phyloP scores from a whole-genome alignment of 2,329 filamentous ascomycete species.

The Rasamsonia emersonii region DNA sequence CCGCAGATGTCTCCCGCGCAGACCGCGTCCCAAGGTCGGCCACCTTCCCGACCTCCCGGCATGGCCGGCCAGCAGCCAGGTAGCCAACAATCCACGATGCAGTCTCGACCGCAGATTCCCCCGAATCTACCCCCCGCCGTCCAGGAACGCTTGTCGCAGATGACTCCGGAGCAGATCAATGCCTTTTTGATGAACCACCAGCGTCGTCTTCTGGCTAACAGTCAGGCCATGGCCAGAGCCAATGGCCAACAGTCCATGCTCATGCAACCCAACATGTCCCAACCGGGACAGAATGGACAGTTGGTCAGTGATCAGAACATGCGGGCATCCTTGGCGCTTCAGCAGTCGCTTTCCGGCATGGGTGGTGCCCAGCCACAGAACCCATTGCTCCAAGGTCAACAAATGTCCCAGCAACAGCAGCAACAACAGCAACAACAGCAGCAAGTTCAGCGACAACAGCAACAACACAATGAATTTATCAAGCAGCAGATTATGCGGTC shows the following conservation, averaged over 20 bases:
- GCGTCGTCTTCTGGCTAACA: conserved; percentile 22
- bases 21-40: conserved; percentile 23
- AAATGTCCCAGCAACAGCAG: conserved; percentile 23
- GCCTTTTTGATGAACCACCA: conserved; percentile 25
- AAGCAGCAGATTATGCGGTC: conserved; percentile 25
- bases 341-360: conserved; percentile 25
- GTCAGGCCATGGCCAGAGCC: conserved; percentile 21
- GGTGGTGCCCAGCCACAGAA: conserved; percentile 19
- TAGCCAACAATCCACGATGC: conserved; percentile 22
- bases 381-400: conserved; percentile 24
- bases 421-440: conserved; percentile 19
- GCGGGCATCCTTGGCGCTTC: conserved; percentile 25
- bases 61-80: conserved; percentile 23
- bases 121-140: conserved; percentile 24
- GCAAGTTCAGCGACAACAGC: conserved; percentile 25
- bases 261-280: conserved; percentile 22
- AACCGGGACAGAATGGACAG: conserved; percentile 27
- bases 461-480: conserved; percentile 23
- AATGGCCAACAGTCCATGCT: conserved; percentile 22
- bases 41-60: conserved; percentile 24
- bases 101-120: conserved; percentile 26
- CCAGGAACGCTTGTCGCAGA: conserved; percentile 26
- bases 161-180: conserved; percentile 28
- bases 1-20: conserved; percentile 32
- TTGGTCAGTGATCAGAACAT: conserved; percentile 25